Evolutionary conservation across 1,284 basidiomycete species (phyloP), one percentile per base, ranked within the genome.

Genomic region (Heterobasidion irregulare): DNA sequence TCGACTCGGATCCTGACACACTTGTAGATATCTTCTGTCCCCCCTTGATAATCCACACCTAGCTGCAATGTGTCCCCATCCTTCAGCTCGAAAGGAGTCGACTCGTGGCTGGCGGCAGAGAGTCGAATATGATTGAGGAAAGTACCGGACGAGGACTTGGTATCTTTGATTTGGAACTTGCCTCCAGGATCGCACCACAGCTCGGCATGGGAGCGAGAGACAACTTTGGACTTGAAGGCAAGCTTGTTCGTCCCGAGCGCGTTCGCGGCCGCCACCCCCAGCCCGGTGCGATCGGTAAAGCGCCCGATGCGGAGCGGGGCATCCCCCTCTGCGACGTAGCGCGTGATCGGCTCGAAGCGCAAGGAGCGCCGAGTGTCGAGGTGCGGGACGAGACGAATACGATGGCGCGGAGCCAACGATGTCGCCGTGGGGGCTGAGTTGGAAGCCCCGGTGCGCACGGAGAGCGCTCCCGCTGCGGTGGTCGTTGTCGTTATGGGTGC

Each of bases 1-100:
- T 99, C 96, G 55, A 99, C 81, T 58, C 93, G 82, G 71, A 99
- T 97, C 80, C 98, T 98, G 59, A 99, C 94, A 61, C 92, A 94
- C 71, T 98, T 92, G 72, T 97, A 99, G 58, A 98, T 94, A 70
- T 98, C 95, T 72, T 99, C 95, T 5, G 91, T 85, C 0, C 96
- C 97, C 33, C 96, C 96, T 70, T 98, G 96, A 71, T 98, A 99
- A 68, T 99, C 97, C 35, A 99, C 94, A 1, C 96, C 96, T 1
- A 98, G 83, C 72, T 99, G 96, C 7, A 99, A 73, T 15, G 98
- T 82, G 71, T 99, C 96, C 0, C 96, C 96, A 61, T 98, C 96
- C 70, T 90, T 92, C 64, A 99, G 77, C 59, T 84, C 82, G 60
- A 82, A 88, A 0, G 93, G 82, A 44, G 84, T 76, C 2, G 84